A percentile compares a stretch with the other conserved stretches of the same genome.
Evolutionary conservation across 805 yeast species (phyloP).

Genomic region (Priceomyces carsonii): DNA sequence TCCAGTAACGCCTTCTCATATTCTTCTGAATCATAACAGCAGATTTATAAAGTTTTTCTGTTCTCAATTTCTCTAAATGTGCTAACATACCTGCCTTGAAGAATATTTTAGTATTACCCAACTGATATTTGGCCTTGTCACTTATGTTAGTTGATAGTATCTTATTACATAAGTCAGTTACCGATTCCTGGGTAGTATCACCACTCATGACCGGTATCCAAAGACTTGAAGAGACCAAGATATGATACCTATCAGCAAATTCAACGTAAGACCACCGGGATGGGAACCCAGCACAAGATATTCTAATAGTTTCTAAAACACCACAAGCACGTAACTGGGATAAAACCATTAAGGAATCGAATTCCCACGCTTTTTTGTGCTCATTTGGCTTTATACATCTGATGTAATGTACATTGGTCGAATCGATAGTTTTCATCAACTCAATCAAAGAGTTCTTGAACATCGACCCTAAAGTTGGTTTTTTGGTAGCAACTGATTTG

Average conservation of each 20-base stretch:
- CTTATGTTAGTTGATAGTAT: conserved; percentile 67
- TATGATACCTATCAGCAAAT: conserved; percentile 85
- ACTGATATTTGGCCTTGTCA: conserved; percentile 71
- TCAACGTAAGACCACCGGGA: conserved; percentile 94
- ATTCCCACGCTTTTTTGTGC: conserved; percentile 91
- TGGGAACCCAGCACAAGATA: conserved; percentile 98
- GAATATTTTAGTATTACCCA: conserved; percentile 91
- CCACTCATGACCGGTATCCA: conserved; percentile 62
- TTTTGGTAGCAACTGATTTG: conserved; percentile 55
- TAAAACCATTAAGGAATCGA: conserved; percentile 92
- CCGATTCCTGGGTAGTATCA: conserved; percentile 53
- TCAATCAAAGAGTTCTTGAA: conserved; percentile 91
- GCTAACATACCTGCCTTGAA: conserved; percentile 97
- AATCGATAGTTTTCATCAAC: conserved; percentile 87
- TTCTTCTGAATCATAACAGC: conserved; percentile 87
- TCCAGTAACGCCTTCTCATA: conserved; percentile 63
- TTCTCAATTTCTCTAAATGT: conserved; percentile 78
- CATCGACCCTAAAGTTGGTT: conserved; percentile 93
- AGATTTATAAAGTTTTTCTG: conserved; percentile 72
- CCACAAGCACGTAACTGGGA: conserved; percentile 98
- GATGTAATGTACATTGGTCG: conserved; percentile 94
- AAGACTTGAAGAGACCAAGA: conserved; percentile 69
- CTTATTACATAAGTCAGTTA: conserved; percentile 63
- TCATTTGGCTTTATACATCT: conserved; percentile 98
- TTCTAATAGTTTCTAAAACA: conserved; percentile 93